Conservation (phyloP, 176 grass and related monocot species). For the Oryza rufipogon region DNA sequence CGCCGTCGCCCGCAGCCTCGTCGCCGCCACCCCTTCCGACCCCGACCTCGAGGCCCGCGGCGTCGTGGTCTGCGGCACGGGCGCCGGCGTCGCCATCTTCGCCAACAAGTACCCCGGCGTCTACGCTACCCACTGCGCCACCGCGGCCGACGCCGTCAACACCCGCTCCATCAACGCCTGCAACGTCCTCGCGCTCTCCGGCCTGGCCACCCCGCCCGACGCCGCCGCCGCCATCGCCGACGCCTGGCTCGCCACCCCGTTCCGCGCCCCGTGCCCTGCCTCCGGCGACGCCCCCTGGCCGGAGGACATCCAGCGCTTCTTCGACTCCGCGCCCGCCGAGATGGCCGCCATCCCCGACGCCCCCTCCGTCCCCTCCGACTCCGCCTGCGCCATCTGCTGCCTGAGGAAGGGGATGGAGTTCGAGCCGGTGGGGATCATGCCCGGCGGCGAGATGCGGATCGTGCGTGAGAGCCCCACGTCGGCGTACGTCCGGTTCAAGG, state of each 20-base stretch:
- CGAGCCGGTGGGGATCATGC: slow-evolving; percentile 85
- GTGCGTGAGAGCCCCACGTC: slow-evolving; percentile 92
- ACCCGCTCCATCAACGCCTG: slow-evolving; percentile 93
- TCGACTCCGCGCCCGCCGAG: slow-evolving; percentile 66
- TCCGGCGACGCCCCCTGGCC: slow-evolving; percentile 70
- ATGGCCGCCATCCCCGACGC: slow-evolving; percentile 71
- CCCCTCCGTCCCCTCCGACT: not conserved
- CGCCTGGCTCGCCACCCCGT: slow-evolving; percentile 85
- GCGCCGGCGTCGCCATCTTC: slow-evolving; percentile 87
- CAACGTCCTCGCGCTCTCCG: slow-evolving; percentile 88
- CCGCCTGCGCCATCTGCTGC: slow-evolving; percentile 76
- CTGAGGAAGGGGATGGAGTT: slow-evolving; percentile 84
- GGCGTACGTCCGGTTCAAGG: slow-evolving; percentile 87
- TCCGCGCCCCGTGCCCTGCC: slow-evolving; percentile 82
- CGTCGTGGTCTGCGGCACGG: slow-evolving; percentile 81
- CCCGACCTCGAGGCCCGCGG: slow-evolving; percentile 51
- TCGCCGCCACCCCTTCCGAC: slow-evolving; percentile 40
- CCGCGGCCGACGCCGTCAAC: slow-evolving; percentile 72
- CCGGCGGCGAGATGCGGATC: slow-evolving; percentile 89
- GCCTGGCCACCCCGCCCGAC: slow-evolving; percentile 54
- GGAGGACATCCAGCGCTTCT: slow-evolving; percentile 69
- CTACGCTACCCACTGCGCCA: slow-evolving; percentile 78
- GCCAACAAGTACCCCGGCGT: slow-evolving; percentile 92
- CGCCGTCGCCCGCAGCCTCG: slow-evolving; percentile 54
- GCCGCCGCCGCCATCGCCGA: slow-evolving; percentile 60